These are phyloP conservation scores for Fusarium graminum DNA, from an alignment of 2,329 filamentous ascomycete species.

Conservation along the genomic window DNA sequence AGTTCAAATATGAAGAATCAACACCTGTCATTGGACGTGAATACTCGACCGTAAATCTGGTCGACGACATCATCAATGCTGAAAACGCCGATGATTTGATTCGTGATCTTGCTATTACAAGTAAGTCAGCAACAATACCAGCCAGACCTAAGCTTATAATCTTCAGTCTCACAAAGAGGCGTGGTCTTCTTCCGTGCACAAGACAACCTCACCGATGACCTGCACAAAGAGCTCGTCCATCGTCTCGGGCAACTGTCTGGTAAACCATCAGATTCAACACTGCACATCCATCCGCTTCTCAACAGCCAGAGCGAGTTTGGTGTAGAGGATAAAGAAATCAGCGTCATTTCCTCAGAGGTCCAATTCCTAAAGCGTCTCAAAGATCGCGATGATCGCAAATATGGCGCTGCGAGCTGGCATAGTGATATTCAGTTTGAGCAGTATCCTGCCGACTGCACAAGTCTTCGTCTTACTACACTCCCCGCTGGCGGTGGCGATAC, in stretches of 20 bases:
- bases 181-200: constrained; percentile 76
- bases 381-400: constrained; percentile 48
- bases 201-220: constrained; percentile 66
- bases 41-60: constrained; percentile 63
- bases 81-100: constrained; percentile 68
- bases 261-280: constrained; percentile 67
- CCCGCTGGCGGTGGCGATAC: constrained; percentile 69
- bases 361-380: constrained; percentile 16
- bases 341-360: constrained; percentile 65
- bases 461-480: constrained; percentile 64
- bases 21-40: constrained; percentile 68
- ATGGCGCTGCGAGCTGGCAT: constrained; percentile 55
- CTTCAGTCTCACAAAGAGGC: constrained; percentile 69
- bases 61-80: constrained; percentile 59
- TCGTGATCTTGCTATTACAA: constrained; percentile 71
- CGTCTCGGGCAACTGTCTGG: constrained; percentile 71
- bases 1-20: constrained; percentile 48
- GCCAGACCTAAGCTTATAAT: background rate
- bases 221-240: constrained; percentile 71
- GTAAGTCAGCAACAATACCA: constrained; percentile 51
- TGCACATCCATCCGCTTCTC: constrained; percentile 71
- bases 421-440: constrained; percentile 71
- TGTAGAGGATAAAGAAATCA: constrained; percentile 66
- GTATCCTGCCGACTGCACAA: constrained; percentile 68
- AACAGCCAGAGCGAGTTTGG: constrained; percentile 68